Evolutionary conservation across 1,139 yeast genomes (phyloP).

Genomic region (Arxiozyma slooffiae): DNA sequence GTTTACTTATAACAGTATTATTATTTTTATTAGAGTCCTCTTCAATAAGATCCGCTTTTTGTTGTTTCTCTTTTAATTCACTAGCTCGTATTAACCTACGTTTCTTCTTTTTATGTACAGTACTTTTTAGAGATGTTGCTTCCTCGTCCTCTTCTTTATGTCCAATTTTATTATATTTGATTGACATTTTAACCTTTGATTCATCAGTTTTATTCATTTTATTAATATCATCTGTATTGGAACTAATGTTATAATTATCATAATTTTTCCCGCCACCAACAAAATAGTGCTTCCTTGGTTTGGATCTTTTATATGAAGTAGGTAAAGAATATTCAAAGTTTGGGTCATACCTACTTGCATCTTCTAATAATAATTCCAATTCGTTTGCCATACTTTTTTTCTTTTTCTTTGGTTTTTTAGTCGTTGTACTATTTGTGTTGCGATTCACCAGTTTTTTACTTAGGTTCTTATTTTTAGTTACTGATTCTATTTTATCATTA

Average conservation of each 20-base stretch:
- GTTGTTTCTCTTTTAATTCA: background rate
- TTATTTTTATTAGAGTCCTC: background rate
- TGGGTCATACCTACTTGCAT: slow-evolving; percentile 33
- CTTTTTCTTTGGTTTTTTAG: background rate
- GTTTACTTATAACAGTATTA: no score
- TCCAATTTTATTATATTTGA: background rate
- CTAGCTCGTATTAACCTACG: slow-evolving; percentile 3
- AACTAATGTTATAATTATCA: background rate
- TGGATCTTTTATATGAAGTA: slow-evolving; percentile 13
- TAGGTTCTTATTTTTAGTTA: background rate
- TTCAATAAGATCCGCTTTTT: background rate
- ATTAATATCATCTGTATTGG: background rate
- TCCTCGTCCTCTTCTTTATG: background rate
- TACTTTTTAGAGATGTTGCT: background rate
- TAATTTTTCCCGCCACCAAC: background rate
- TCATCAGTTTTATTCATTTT: background rate
- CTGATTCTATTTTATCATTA: no score
- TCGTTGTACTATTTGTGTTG: background rate
- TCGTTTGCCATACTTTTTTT: slow-evolving; percentile 3
- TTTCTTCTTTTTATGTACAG: background rate
- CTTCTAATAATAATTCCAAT: slow-evolving; percentile 26
- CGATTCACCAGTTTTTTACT: background rate
- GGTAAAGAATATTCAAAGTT: slow-evolving; percentile 25
- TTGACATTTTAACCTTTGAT: slow-evolving; percentile 1
- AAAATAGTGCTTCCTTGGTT: background rate